phyloP scores from a whole-genome alignment of 768 basidiomycete genomes.

The Amanita rubescens region DNA sequence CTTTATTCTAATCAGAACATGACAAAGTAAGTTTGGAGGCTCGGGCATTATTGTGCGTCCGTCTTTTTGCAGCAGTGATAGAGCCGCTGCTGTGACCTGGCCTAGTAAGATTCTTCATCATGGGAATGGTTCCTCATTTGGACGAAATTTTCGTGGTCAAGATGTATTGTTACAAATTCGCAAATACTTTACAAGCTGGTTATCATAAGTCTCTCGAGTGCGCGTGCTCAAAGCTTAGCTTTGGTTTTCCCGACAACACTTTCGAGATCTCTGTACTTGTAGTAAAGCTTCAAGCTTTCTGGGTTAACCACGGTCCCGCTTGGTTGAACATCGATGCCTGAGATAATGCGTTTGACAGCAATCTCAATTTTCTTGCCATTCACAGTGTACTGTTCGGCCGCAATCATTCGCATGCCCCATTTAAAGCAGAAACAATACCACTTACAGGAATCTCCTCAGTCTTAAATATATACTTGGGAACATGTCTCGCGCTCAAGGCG shows the following conservation, averaged over 20 bases:
- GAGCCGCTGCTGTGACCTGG: too few relatives aligned
- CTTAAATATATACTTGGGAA: conserved; percentile 61
- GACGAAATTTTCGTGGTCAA: too few relatives aligned
- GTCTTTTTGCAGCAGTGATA: too few relatives aligned
- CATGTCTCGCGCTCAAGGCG: conserved; percentile 65
- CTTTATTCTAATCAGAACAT: too few relatives aligned
- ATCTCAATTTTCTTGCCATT: conserved; percentile 80
- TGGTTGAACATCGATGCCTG: conserved; percentile 16
- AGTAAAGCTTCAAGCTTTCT: conserved; percentile 29
- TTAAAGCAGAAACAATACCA: conserved; percentile 6
- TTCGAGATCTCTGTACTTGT: conserved; percentile 56
- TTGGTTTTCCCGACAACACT: conserved; percentile 11
- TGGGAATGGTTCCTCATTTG: too few relatives aligned
- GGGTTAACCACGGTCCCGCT: conserved; percentile 25
- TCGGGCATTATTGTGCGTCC: too few relatives aligned
- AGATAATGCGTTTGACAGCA: conserved; percentile 23
- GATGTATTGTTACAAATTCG: too few relatives aligned
- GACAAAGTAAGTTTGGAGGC: too few relatives aligned
- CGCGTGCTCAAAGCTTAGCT: background rate
- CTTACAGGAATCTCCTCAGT: conserved; percentile 63
- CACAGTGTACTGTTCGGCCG: conserved; percentile 50
- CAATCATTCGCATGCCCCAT: conserved; percentile 43
- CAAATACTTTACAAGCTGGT: too few relatives aligned
- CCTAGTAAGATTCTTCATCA: too few relatives aligned
- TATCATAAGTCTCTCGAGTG: too few relatives aligned